Conservation (phyloP, 1,139 yeast species). For the Geotrichum klebahnii region DNA sequence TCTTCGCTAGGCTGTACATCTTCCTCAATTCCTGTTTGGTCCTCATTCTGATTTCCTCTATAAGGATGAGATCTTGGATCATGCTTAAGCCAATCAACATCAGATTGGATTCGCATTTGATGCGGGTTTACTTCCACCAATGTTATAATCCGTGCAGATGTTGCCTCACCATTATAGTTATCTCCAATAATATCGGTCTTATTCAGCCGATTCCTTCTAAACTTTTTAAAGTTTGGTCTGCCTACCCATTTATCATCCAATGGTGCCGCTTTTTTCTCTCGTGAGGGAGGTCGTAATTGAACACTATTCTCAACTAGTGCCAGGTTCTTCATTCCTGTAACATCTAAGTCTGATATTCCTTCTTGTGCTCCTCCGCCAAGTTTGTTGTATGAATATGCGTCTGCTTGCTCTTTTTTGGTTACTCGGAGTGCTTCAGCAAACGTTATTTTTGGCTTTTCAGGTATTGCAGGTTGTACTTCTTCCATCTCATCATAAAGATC, state of each 20-base stretch:
- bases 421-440: conserved; percentile 13
- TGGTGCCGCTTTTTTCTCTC: neutral
- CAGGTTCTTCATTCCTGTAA: conserved; percentile 7
- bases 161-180: neutral
- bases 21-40: neutral
- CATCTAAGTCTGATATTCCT: neutral
- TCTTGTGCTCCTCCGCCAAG: neutral
- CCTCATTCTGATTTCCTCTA: neutral
- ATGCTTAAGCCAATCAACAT: conserved; percentile 12
- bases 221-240: conserved; percentile 17
- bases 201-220: neutral
- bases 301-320: conserved; percentile 10
- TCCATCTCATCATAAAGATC: neutral
- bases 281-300: neutral
- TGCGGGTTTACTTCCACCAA: conserved; percentile 16
- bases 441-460: conserved; percentile 9
- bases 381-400: neutral
- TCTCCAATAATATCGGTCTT: neutral
- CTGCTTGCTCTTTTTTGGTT: conserved; percentile 15
- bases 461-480: neutral
- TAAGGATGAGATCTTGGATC: no score
- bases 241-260: conserved; percentile 11
- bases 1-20: neutral
- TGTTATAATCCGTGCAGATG: neutral
- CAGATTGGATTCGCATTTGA: conserved; percentile 6